Percentiles rank a stretch among this genome's conserved stretches.
Evolutionary conservation across 2,329 filamentous ascomycete species (phyloP).

Genomic region (Sclerotinia minor): DNA sequence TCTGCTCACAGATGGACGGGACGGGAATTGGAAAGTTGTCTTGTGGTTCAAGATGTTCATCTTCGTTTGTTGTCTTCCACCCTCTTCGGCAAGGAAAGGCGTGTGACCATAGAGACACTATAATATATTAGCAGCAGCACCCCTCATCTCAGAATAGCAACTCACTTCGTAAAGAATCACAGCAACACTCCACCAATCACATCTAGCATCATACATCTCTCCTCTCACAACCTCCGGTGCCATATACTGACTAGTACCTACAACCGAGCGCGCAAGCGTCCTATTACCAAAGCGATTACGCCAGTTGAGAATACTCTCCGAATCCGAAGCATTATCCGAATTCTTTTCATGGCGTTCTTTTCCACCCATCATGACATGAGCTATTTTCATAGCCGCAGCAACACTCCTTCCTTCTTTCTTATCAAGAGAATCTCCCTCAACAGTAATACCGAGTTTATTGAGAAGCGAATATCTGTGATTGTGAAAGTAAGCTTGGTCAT

Average conservation of each 20-base stretch:
- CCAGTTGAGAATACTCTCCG: constrained; percentile 64
- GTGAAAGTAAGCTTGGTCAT: constrained; percentile 84
- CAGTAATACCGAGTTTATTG: constrained; percentile 69
- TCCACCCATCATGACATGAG: constrained; percentile 44
- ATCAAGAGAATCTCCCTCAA: constrained; percentile 75
- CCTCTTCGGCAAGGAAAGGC: constrained; percentile 80
- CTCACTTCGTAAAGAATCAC: constrained; percentile 83
- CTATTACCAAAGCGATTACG: constrained; percentile 68
- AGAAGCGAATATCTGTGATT: constrained; percentile 78
- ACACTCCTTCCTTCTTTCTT: constrained; percentile 52
- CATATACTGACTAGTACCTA: constrained; percentile 98
- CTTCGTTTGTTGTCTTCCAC: constrained; percentile 75
- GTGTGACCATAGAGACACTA: constrained; percentile 87
- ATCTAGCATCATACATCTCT: constrained; percentile 83
- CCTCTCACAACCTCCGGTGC: constrained; percentile 88
- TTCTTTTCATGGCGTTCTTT: constrained; percentile 46
- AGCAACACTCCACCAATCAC: constrained; percentile 96
- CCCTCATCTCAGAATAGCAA: background rate
- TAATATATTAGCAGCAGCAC: background rate
- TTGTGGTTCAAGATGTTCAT: constrained; percentile 77
- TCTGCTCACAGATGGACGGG: constrained; percentile 62
- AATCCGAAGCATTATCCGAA: constrained; percentile 33
- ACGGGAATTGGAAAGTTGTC: constrained; percentile 69
- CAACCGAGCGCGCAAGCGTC: constrained; percentile 76
- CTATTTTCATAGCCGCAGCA: constrained; percentile 45